These are phyloP conservation scores for Lactuca sativa DNA, from an alignment of 129 eudicot genomes.

Conservation along the genomic window DNA sequence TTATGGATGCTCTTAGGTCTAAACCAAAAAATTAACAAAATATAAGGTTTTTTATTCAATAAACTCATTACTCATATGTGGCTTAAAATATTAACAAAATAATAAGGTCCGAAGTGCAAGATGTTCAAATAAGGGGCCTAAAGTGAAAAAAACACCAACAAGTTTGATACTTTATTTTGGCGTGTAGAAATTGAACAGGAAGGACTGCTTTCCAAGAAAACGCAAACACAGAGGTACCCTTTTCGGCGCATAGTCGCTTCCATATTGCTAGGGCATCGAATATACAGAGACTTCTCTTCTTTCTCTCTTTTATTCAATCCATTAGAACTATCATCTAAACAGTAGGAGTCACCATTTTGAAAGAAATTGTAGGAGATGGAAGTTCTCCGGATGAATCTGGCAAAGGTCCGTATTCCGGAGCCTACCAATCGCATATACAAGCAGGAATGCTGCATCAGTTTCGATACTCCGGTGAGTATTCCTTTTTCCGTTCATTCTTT, in stretches of 20 bases:
- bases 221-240: slow-evolving; percentile 23
- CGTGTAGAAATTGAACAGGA: slow-evolving; percentile 24
- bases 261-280: slow-evolving; percentile 52
- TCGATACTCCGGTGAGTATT: slow-evolving; percentile 78
- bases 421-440: slow-evolving; percentile 94
- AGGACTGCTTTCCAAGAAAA: slow-evolving; percentile 28
- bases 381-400: slow-evolving; percentile 72
- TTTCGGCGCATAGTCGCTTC: slow-evolving; percentile 22
- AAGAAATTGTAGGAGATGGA: slow-evolving; percentile 53
- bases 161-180: slow-evolving; percentile 8
- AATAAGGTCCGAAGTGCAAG: slow-evolving; percentile 7
- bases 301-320: background rate
- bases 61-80: too few species aligned
- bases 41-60: too few species aligned
- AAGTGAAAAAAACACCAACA: background rate
- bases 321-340: background rate
- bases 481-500: background rate
- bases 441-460: slow-evolving; percentile 90
- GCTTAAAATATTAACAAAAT: background rate
- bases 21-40: too few species aligned
- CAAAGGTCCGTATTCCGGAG: slow-evolving; percentile 81
- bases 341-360: background rate
- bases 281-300: background rate
- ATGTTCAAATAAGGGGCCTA: background rate
- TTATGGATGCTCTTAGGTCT: too few species aligned